phyloP scores from a whole-genome alignment of 768 basidiomycete species.

The Sistotremastrum suecicum region DNA sequence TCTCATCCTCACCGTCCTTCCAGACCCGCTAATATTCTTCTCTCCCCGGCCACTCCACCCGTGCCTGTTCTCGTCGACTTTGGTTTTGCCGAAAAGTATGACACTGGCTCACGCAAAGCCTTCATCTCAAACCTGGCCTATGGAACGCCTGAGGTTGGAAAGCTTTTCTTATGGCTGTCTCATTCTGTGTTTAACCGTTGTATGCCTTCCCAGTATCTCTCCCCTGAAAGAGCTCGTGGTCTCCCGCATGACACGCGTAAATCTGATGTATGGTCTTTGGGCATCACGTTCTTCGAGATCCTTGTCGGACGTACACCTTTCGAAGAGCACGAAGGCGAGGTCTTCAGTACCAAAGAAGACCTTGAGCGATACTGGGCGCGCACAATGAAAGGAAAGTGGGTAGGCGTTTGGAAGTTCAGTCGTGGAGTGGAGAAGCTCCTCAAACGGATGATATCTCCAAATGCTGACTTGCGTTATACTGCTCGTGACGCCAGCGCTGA shows the following conservation, averaged over 20 bases:
- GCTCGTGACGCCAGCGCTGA: constrained; percentile 53
- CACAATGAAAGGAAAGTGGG: constrained; percentile 76
- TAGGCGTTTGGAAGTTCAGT: constrained; percentile 66
- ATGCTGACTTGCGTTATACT: constrained; percentile 68
- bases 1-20: not conserved
- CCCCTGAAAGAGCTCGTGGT: constrained; percentile 83
- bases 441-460: constrained; percentile 66
- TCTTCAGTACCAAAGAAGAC: constrained; percentile 65
- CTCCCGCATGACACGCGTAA: constrained; percentile 87
- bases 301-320: constrained; percentile 88
- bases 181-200: not conserved
- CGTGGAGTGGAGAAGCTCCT: constrained; percentile 50
- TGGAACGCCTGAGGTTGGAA: constrained; percentile 76
- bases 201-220: constrained; percentile 51
- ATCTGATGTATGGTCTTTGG: constrained; percentile 77
- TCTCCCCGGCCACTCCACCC: constrained; percentile 47
- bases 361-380: constrained; percentile 78
- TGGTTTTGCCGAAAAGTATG: constrained; percentile 87
- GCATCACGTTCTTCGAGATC: constrained; percentile 89
- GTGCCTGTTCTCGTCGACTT: constrained; percentile 90
- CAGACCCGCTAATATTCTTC: constrained; percentile 87
- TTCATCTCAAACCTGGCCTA: constrained; percentile 77
- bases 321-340: constrained; percentile 65
- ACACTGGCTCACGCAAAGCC: constrained; percentile 42
- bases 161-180: constrained; percentile 1